Evolutionary conservation across 139 green algal species (phyloP).

Genomic region (Chlamydomonas sp.): DNA sequence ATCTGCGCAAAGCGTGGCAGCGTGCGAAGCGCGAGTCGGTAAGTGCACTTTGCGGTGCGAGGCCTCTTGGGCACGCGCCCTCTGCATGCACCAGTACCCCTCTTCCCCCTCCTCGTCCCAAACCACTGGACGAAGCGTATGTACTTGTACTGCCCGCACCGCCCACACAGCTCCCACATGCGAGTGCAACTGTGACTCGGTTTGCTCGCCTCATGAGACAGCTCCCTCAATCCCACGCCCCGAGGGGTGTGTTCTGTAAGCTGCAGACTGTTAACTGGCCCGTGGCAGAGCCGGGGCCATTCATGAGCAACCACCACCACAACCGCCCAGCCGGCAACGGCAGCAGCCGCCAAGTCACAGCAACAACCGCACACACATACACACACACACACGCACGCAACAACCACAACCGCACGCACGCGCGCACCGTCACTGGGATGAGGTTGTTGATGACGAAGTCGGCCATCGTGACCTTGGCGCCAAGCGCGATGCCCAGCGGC

Average conservation of each 20-base stretch:
- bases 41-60: too few species aligned
- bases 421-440: slow-evolving; percentile 80
- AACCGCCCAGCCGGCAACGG: not conserved
- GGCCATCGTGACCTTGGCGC: slow-evolving; percentile 50
- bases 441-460: slow-evolving; percentile 75
- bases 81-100: too few species aligned
- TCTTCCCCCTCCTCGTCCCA: too few species aligned
- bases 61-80: too few species aligned
- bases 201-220: too few species aligned
- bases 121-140: too few species aligned
- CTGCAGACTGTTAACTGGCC: not conserved
- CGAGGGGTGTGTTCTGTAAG: too few species aligned
- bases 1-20: not conserved
- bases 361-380: slow-evolving; percentile 13
- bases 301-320: not conserved
- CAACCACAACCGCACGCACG: not conserved
- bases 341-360: not conserved
- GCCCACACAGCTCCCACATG: not conserved
- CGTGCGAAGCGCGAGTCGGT: too few species aligned
- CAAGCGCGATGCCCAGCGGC: slow-evolving; percentile 23
- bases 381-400: slow-evolving; percentile 81
- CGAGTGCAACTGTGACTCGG: too few species aligned
- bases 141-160: not conserved
- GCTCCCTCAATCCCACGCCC: too few species aligned
- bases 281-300: not conserved